Conservation (phyloP, 2,329 filamentous ascomycete species). For the Fusarium domesticum region DNA sequence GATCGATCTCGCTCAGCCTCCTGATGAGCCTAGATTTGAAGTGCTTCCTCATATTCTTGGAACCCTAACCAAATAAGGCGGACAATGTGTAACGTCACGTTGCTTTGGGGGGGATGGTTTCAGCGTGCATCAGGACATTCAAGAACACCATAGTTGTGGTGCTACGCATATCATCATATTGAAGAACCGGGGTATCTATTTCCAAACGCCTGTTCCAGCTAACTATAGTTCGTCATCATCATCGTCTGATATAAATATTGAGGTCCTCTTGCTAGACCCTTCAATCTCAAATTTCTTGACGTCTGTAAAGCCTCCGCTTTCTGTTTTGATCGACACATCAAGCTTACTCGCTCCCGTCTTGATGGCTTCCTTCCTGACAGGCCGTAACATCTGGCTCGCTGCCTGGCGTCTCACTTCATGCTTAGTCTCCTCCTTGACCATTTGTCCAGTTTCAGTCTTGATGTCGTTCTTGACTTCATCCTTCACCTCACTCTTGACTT, state of each 20-base stretch:
- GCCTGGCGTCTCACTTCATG: slow-evolving; percentile 10
- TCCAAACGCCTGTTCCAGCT: slow-evolving; percentile 7
- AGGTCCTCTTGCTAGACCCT: slow-evolving; percentile 28
- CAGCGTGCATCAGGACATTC: too few species aligned
- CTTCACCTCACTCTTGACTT: slow-evolving; percentile 13
- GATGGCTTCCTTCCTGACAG: background rate
- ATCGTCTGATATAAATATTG: slow-evolving; percentile 39
- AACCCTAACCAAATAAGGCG: slow-evolving; percentile 48
- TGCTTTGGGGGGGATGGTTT: too few species aligned
- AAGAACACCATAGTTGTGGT: background rate
- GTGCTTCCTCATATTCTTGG: slow-evolving; percentile 50
- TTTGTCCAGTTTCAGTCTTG: slow-evolving; percentile 4
- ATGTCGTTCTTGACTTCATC: slow-evolving; percentile 13
- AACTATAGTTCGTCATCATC: slow-evolving; percentile 40
- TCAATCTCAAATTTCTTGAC: slow-evolving; percentile 22
- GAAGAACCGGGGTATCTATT: slow-evolving; percentile 25
- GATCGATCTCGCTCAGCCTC: slow-evolving; percentile 45
- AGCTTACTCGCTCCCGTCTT: slow-evolving; percentile 12
- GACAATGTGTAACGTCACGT: too few species aligned
- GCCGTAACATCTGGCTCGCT: background rate
- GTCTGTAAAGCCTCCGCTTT: background rate
- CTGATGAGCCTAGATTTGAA: slow-evolving; percentile 41
- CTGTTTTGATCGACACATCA: background rate
- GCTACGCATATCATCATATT: background rate
- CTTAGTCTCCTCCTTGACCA: slow-evolving; percentile 17